Base-by-base conservation (phyloP, 345 rosid species). In the Crucihimalaya himalaica region DNA sequence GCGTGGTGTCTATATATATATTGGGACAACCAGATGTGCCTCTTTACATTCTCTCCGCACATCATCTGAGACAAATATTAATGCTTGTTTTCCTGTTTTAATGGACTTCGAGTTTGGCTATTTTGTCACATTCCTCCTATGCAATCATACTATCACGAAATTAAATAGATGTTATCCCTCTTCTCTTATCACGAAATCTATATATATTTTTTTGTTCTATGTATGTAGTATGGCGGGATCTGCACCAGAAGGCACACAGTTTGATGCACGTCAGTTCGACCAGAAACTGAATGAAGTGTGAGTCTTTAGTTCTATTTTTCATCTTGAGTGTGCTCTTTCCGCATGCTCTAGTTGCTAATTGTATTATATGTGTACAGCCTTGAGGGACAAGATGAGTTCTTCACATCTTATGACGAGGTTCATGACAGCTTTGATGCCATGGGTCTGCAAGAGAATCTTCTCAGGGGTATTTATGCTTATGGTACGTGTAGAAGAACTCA, bases 381-480 rank as follows among this genome's bases (percentile, higher is more conserved):
- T 27, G 68, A 83, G 8, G 78, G 73, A 47, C 89, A 85, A 13
- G 86, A 84, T 62, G 97, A 90, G 52, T 86, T 90, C 80, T 85
- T 88, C 72, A 86, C 95, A 5, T 23, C 89, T 5, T 90, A 86
- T 56, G 97, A 88, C 47, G 97, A 88, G 39, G 90, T 85, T 53
- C 83, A 82, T 71, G 94, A 90, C 1, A 86, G 77, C 58, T 90
- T 90, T 67, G 97, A 90, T 53, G 67, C 84, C 5, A 90, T 90
- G 97, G 94, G 89, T 57, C 78, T 90, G 65, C 89, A 81, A 72
- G 95, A 90, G 88, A 90, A 90, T 55, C 94, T 90, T 66, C 81
- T 90, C 76, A 87, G 92, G 67, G 97, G 95, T 73, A 90, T 90
- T 7, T 88, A 88, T 64, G 97, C 97, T 7, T 87, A 88, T 68